Percentiles rank a stretch among this genome's conserved stretches.
phyloP scores from a whole-genome alignment of 441 rosid genomes.

The Breynia disticha region DNA sequence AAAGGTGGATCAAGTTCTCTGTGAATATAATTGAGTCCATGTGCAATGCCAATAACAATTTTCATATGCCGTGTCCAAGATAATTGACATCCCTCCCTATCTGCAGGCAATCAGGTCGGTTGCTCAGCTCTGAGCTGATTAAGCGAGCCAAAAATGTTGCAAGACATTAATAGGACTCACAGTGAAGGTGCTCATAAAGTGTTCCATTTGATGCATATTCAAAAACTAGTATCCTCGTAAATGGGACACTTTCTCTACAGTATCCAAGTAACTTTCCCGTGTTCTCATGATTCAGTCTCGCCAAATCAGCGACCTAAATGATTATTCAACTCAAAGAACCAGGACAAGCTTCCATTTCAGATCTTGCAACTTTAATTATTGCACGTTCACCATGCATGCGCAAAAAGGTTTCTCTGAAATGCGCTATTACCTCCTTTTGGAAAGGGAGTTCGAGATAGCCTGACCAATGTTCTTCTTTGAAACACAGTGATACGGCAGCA shows the following conservation, averaged over 20 bases:
- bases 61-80: conserved; percentile 93
- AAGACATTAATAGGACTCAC: conserved; percentile 34
- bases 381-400: background rate
- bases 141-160: conserved; percentile 7
- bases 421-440: conserved; percentile 67
- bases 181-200: conserved; percentile 85
- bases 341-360: conserved; percentile 11
- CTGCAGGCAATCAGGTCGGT: conserved; percentile 35
- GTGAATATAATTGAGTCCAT: conserved; percentile 88
- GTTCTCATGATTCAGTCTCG: conserved; percentile 77
- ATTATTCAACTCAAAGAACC: conserved; percentile 10
- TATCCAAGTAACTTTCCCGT: conserved; percentile 78
- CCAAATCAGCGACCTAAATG: conserved; percentile 87
- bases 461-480: conserved; percentile 89
- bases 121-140: conserved; percentile 13
- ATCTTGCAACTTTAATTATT: background rate
- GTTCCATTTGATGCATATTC: conserved; percentile 97
- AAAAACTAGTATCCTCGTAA: conserved; percentile 86
- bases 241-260: conserved; percentile 69
- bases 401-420: conserved; percentile 1
- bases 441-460: conserved; percentile 91
- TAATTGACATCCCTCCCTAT: conserved; percentile 79
- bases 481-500: conserved; percentile 82
- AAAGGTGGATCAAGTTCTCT: conserved; percentile 81
- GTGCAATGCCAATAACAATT: conserved; percentile 74